These are phyloP conservation scores for Melastoma malabathricum DNA, from an alignment of 345 rosid species.

Conservation along the genomic window DNA sequence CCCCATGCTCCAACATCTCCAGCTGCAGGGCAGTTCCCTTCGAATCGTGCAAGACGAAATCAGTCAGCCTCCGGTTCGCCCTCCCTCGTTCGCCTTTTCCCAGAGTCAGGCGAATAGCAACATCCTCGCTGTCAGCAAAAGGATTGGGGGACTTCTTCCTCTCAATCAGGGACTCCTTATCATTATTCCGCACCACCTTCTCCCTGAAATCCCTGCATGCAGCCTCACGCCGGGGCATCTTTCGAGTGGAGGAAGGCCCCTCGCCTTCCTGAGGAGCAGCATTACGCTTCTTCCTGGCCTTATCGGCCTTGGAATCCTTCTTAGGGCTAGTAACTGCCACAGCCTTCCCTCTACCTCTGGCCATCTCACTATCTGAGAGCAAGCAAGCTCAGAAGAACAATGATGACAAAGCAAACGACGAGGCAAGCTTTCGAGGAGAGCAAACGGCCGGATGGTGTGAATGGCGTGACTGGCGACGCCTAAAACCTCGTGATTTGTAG, in stretches of 20 bases:
- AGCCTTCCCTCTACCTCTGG: conserved; percentile 5
- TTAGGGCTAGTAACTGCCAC: conserved; percentile 7
- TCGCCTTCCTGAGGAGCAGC: conserved; percentile 14
- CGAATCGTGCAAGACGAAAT: conserved; percentile 34
- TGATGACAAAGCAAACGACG: too few species aligned
- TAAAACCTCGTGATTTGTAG: too few species aligned
- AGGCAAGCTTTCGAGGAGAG: too few species aligned
- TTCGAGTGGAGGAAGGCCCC: conserved; percentile 11
- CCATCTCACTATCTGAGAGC: too few species aligned
- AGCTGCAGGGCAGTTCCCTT: conserved; percentile 15
- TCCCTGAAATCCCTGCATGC: conserved; percentile 63
- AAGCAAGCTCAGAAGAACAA: too few species aligned
- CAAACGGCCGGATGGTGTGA: too few species aligned
- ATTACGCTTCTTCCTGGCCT: conserved; percentile 20
- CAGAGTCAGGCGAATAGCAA: conserved; percentile 28
- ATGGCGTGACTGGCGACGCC: too few species aligned
- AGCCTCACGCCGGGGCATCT: conserved; percentile 65
- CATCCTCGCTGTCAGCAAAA: conserved; percentile 34
- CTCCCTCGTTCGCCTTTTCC: conserved; percentile 13
- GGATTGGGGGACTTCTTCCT: conserved; percentile 19
- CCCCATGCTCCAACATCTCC: conserved; percentile 46
- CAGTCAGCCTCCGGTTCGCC: conserved; percentile 41
- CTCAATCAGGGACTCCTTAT: conserved; percentile 32
- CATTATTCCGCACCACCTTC: conserved; percentile 25
- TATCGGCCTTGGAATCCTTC: conserved; percentile 4